Conservation (phyloP, 345 rosid genomes). For the Lumnitzera racemosa region DNA sequence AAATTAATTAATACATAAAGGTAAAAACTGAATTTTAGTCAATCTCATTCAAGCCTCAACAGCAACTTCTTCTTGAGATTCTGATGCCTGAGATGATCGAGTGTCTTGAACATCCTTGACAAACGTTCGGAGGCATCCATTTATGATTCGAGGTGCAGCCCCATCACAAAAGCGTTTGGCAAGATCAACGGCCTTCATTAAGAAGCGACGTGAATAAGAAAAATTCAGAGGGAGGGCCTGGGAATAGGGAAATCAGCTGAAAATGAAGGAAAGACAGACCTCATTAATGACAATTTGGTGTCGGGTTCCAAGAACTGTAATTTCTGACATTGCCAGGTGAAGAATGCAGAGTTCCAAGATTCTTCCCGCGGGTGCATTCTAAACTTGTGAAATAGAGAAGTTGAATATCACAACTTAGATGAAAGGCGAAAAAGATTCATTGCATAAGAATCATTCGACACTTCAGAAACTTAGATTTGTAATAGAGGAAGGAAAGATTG, state of each 20-base stretch:
- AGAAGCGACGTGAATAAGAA: neutral
- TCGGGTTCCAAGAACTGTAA: conserved; percentile 66
- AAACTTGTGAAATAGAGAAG: conserved; percentile 11
- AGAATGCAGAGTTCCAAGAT: conserved; percentile 88
- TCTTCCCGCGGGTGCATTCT: conserved; percentile 83
- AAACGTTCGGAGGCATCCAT: conserved; percentile 90
- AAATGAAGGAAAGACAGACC: conserved; percentile 23
- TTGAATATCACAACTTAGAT: neutral
- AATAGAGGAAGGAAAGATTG: too few species aligned
- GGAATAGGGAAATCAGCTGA: neutral
- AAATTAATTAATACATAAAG: too few species aligned
- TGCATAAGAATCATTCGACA: too few species aligned
- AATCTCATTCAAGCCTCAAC: conserved; percentile 3
- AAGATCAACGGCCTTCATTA: conserved; percentile 85
- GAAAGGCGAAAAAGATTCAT: too few species aligned
- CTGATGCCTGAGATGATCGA: conserved; percentile 19
- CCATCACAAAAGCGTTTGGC: conserved; percentile 97
- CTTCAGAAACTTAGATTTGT: too few species aligned
- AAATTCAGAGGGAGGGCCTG: neutral
- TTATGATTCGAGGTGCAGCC: conserved; percentile 81
- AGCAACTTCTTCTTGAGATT: conserved; percentile 20
- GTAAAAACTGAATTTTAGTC: too few species aligned
- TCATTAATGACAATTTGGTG: conserved; percentile 95
- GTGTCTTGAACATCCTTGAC: conserved; percentile 41
- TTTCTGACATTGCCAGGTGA: conserved; percentile 94